Evolutionary conservation across 164 flowering plant genomes (phyloP).

Genomic region (Stephania japonica): DNA sequence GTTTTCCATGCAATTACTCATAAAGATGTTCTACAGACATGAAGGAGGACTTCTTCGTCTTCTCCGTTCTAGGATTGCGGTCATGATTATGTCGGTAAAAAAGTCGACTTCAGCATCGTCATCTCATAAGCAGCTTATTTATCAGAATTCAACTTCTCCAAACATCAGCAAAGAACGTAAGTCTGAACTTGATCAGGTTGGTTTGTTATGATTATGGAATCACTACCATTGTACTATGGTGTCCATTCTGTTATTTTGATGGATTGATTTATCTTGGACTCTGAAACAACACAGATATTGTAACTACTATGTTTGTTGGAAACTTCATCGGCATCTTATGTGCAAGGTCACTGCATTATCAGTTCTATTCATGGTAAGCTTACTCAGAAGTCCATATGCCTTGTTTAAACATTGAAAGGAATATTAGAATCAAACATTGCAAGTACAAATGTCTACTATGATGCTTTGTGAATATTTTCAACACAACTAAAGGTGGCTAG

Average conservation of each 20-base stretch:
- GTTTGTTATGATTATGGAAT: background rate
- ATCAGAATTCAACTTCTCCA: constrained; percentile 23
- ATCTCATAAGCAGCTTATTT: constrained; percentile 12
- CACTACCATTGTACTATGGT: background rate
- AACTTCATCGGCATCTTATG: constrained; percentile 88
- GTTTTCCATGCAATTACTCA: background rate
- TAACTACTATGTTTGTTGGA: constrained; percentile 74
- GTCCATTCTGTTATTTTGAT: background rate
- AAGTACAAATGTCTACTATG: background rate
- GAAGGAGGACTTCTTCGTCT: constrained; percentile 74
- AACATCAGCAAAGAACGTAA: constrained; percentile 58
- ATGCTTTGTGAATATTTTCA: background rate
- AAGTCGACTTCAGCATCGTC: constrained; percentile 27
- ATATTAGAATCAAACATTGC: background rate
- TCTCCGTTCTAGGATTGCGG: constrained; percentile 34
- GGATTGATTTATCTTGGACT: constrained; percentile 1
- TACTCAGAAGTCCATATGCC: background rate
- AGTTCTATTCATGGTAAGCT: constrained; percentile 87
- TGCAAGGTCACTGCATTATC: constrained; percentile 90
- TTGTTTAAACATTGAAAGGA: background rate
- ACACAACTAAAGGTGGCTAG: background rate
- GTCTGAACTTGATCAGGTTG: constrained; percentile 14
- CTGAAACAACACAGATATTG: constrained; percentile 50
- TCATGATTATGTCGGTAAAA: constrained; percentile 23
- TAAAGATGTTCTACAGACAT: constrained; percentile 45